These are phyloP conservation scores for Jaltomata sinuosa DNA, from an alignment of 257 asterid species.

Conservation along the genomic window DNA sequence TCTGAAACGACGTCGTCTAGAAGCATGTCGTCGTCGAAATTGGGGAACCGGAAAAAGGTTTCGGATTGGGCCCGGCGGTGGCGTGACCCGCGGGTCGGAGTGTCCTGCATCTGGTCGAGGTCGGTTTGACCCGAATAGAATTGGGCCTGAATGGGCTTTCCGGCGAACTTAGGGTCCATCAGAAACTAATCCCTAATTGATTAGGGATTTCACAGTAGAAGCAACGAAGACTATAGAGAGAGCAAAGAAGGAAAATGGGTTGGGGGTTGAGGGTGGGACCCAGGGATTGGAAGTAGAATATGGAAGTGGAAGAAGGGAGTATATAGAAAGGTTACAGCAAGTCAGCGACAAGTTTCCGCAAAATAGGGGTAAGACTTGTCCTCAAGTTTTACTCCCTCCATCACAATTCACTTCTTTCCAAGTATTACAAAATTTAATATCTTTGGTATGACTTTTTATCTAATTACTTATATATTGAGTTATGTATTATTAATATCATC, in stretches of 20 bases:
- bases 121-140: constrained; percentile 29
- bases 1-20: constrained; percentile 56
- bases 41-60: constrained; percentile 72
- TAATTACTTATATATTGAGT: too few relatives aligned
- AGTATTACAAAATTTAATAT: too few relatives aligned
- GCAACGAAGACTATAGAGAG: background rate
- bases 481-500: too few relatives aligned
- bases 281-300: background rate
- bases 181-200: background rate
- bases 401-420: too few relatives aligned
- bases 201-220: background rate
- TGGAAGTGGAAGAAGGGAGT: background rate
- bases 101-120: constrained; percentile 73
- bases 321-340: background rate
- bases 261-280: too few relatives aligned
- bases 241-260: background rate
- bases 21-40: constrained; percentile 55
- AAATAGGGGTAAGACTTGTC: background rate
- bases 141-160: constrained; percentile 35
- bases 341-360: background rate
- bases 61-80: constrained; percentile 94
- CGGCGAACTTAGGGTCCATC: constrained; percentile 53
- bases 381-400: background rate
- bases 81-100: constrained; percentile 51
- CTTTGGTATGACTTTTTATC: too few relatives aligned